Percentiles rank a stretch among this genome's conserved stretches.
Conservation (phyloP, 805 yeast species). For the Myxozyma neotropica region DNA sequence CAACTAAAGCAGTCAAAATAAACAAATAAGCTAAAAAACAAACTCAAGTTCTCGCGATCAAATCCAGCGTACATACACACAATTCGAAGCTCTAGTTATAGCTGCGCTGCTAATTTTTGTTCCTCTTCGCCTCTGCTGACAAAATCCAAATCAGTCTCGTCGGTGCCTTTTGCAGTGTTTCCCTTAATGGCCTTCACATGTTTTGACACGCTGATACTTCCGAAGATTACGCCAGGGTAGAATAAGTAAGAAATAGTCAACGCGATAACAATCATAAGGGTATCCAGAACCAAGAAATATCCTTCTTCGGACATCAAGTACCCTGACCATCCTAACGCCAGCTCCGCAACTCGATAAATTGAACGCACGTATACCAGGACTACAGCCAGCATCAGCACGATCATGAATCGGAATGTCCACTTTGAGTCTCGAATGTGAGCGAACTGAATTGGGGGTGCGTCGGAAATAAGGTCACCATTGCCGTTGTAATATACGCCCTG, state of each 20-base stretch:
- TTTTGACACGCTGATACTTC: constrained; percentile 10
- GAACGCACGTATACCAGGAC: constrained; percentile 63
- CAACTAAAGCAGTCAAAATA: too few relatives aligned
- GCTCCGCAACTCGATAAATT: constrained; percentile 66
- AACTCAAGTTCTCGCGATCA: too few relatives aligned
- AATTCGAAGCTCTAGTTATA: too few relatives aligned
- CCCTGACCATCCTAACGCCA: constrained; percentile 66
- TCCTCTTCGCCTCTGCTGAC: too few relatives aligned
- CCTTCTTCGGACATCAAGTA: constrained; percentile 57
- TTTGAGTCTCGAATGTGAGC: constrained; percentile 15
- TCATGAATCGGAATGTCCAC: neutral
- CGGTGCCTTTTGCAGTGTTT: neutral
- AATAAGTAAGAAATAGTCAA: constrained; percentile 8
- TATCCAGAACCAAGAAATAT: constrained; percentile 58
- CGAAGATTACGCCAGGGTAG: constrained; percentile 25
- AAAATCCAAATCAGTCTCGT: too few relatives aligned
- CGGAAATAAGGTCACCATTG: neutral
- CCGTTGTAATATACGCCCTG: neutral
- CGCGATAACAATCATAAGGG: constrained; percentile 56
- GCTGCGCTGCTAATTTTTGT: too few relatives aligned
- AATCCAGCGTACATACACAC: too few relatives aligned
- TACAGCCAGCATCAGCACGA: constrained; percentile 8
- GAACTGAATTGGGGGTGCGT: constrained; percentile 15
- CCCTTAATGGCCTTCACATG: neutral
- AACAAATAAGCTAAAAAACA: too few relatives aligned